Evolutionary conservation across 2,329 filamentous ascomycete species (phyloP).

Genomic region (Apiospora rasikravindrae): DNA sequence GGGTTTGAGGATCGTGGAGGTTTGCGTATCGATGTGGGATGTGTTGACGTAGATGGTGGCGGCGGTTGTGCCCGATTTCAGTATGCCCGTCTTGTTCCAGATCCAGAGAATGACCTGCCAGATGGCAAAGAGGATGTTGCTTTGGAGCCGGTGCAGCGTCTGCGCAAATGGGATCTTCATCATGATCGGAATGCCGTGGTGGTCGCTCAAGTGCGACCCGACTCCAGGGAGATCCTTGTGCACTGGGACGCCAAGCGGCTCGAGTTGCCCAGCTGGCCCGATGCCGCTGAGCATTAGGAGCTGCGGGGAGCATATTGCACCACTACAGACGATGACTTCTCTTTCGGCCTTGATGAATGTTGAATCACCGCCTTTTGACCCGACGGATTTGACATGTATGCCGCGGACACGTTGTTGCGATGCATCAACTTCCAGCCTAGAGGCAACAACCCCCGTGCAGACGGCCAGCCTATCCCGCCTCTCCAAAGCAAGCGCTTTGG

Average conservation of each 20-base stretch:
- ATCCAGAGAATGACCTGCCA: constrained; percentile 24
- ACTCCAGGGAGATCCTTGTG: constrained; percentile 23
- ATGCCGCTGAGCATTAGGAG: constrained; percentile 26
- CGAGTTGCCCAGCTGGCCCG: constrained; percentile 16
- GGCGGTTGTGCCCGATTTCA: constrained; percentile 22
- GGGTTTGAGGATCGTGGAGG: neutral
- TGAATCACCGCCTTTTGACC: neutral
- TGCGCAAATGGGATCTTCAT: constrained; percentile 21
- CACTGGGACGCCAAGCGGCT: constrained; percentile 13
- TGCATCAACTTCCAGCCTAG: constrained; percentile 21
- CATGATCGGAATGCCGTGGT: constrained; percentile 24
- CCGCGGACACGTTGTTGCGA: constrained; percentile 11
- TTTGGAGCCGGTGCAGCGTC: constrained; percentile 21
- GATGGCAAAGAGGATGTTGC: constrained; percentile 17
- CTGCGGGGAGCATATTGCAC: constrained; percentile 24
- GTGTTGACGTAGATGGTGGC: constrained; percentile 23
- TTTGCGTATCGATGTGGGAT: constrained; percentile 18
- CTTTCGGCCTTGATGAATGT: constrained; percentile 19
- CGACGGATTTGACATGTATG: constrained; percentile 17
- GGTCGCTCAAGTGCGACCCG: constrained; percentile 23
- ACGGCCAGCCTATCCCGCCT: constrained; percentile 18
- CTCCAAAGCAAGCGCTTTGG: constrained; percentile 16
- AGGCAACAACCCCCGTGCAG: constrained; percentile 22
- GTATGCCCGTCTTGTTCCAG: constrained; percentile 19
- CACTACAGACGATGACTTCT: constrained; percentile 24